Conservation (phyloP, 2,329 filamentous ascomycete genomes). For the Fusarium staphyleae region DNA sequence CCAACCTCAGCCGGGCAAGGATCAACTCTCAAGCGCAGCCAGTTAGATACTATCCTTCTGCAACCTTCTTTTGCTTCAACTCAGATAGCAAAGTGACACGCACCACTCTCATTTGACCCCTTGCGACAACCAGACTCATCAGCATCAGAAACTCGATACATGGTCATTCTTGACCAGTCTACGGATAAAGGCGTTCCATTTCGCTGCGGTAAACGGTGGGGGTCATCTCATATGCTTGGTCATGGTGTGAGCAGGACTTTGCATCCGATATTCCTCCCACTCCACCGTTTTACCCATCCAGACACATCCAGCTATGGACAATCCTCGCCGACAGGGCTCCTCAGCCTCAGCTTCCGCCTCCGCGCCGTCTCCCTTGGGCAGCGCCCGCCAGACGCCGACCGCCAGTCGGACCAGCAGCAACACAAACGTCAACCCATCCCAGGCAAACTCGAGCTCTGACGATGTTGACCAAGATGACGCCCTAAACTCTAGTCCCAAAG, state of each 20-base stretch:
- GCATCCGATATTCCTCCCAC: constrained; percentile 13
- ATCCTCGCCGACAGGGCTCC: constrained; percentile 4
- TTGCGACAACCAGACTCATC: constrained; percentile 8
- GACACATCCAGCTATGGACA: constrained; percentile 14
- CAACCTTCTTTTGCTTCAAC: constrained; percentile 1
- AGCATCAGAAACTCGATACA: neutral
- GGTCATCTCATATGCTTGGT: constrained; percentile 1
- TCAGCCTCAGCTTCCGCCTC: neutral
- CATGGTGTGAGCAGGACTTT: constrained; percentile 20
- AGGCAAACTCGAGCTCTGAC: constrained; percentile 21
- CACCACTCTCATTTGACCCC: constrained; percentile 12
- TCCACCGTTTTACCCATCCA: neutral
- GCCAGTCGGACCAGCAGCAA: constrained; percentile 21
- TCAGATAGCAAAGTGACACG: constrained; percentile 24
- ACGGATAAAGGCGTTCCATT: neutral
- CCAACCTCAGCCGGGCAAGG: constrained; percentile 27
- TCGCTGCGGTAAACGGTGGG: neutral
- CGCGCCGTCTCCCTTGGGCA: constrained; percentile 1
- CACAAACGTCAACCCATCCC: constrained; percentile 3
- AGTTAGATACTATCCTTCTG: constrained; percentile 4
- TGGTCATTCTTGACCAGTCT: neutral
- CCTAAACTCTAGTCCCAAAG: constrained; percentile 41
- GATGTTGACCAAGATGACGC: constrained; percentile 23
- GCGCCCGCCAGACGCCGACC: constrained; percentile 16
- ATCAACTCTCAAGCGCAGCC: constrained; percentile 16